phyloP scores from a whole-genome alignment of 169 alveolate genomes.

The Plasmodium adleri region DNA sequence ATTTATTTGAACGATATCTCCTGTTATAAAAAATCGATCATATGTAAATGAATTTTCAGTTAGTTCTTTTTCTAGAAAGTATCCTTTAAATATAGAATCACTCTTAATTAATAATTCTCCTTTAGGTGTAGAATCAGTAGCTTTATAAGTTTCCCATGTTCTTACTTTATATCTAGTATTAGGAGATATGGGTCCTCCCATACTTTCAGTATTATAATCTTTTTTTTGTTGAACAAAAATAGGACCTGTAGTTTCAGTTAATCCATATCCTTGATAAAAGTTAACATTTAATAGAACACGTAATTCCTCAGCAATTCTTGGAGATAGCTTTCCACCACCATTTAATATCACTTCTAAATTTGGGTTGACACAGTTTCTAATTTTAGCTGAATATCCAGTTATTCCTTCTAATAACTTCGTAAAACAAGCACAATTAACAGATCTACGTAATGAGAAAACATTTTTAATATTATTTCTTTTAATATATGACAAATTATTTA shows the following conservation, averaged over 20 bases:
- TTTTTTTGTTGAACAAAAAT: constrained; percentile 2
- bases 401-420: not conserved
- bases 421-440: not conserved
- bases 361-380: constrained; percentile 41
- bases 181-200: constrained; percentile 40
- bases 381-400: constrained; percentile 22
- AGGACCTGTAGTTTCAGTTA: constrained; percentile 66
- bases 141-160: constrained; percentile 73
- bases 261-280: constrained; percentile 67
- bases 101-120: constrained; percentile 96
- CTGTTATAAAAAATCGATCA: constrained; percentile 94
- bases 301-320: constrained; percentile 36
- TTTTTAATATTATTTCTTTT: constrained; percentile 16
- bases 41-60: constrained; percentile 88
- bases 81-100: constrained; percentile 90
- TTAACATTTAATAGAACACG: constrained; percentile 8
- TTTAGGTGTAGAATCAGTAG: constrained; percentile 89
- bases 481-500: constrained; percentile 14
- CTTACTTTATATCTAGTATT: constrained; percentile 14
- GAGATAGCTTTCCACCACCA: constrained; percentile 69
- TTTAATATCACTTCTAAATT: constrained; percentile 1
- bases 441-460: constrained; percentile 5
- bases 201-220: not conserved
- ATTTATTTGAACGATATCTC: constrained; percentile 93
- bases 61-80: constrained; percentile 90